Evolutionary conservation across 1,139 yeast species (phyloP), one percentile per base, ranked within the genome.

Genomic region (Lodderomyces orthopsilosis): DNA sequence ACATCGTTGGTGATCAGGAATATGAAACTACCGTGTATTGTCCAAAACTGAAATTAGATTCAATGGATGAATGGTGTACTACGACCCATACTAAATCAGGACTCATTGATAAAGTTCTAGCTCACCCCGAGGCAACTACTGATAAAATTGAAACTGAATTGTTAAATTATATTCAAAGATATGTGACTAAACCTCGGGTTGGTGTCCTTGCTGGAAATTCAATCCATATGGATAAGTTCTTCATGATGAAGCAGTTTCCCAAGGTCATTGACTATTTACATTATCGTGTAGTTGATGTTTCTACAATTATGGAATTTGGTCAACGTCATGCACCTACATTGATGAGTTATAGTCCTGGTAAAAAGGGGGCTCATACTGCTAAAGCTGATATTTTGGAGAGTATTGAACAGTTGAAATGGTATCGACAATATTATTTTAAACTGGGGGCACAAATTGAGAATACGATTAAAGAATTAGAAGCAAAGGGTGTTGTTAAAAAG

Each of bases 171-270:
- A 67, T 94, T 39, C 62, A 73, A 50, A 68, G 68, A 49, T 77
- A 74, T 53, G 71, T 87, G 10, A 77, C 79, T 1, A 72, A 68
- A n/a, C 65, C 69, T 14, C 70, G 77, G 6, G 58, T 62, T 4
- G 96, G 87, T 1, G 64, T 93, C 0, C 65, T 94, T 47, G 96
- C 96, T 0, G 99, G 99, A 1, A 93, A 91, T 56, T 78, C 95
- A 0, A 81, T 94, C 21, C 97, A 94, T 61, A 85, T 89, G 83
- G 99, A 94, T 62, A 78, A 90, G 47, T 73, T 85, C 46, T 94
- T 93, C 64, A 77, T 94, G 85, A 68, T 81, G 59, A 74, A 79
- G 41, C 96, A 93, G 55, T 83, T 93, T 66, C 98, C 98, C 1
- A 61, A 72, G 39, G 83, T 89, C 6, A 63, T 82, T 18, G 83